Base-by-base conservation (phyloP, 2,329 filamentous ascomycete species). In the Colletotrichum plurivorum region DNA sequence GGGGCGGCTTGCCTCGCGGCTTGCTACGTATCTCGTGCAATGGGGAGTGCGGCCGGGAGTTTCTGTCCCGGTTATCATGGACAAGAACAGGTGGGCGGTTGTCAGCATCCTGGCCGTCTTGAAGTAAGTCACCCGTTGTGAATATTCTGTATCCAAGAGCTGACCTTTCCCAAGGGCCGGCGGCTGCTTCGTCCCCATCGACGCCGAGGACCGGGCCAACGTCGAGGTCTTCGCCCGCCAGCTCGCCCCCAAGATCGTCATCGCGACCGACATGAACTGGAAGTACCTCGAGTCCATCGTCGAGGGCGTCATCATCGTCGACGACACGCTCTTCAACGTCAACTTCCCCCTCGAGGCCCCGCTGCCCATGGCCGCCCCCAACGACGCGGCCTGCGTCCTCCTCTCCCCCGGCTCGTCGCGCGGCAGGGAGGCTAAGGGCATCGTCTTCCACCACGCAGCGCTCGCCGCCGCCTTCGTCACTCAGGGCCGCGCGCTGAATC, bases 31-130 rank as follows among this genome's bases (percentile, higher is more conserved):
- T 58, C 82, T 94, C 0, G 76, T 84, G 2, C 81, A 84, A 22
- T 78, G 84, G 13, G 88, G 88, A 0, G 82, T 89, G 0, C 78
- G 81, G 0, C 81, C 84, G 0, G 85, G 88, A 10, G 83, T 87
- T 8, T 81, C 92, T 4, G 85, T 94, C 1, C 90, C 89, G 5
- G 84, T 94, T 6, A 87, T 91, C 18, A 84, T 94, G 74, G 89
- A 93, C 51, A 94, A 93, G 79, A 92, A 88, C 20, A 80, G 89
- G 15, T 87, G 92, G 76, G 84, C 93, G 0, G 91, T 94, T 55
- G 81, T 94, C 46, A 86, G 90, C 7, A 90, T 95, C 69, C 83
- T 95, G 20, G 91, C 92, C 0, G 85, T 91, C 2, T 80, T 94
- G 51, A 92, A 93, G 78, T 84, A 85, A 64, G 90, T 89, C 10